Evolutionary conservation across 805 yeast genomes (phyloP).

Genomic region (Tetrapisispora namnaoensis): DNA sequence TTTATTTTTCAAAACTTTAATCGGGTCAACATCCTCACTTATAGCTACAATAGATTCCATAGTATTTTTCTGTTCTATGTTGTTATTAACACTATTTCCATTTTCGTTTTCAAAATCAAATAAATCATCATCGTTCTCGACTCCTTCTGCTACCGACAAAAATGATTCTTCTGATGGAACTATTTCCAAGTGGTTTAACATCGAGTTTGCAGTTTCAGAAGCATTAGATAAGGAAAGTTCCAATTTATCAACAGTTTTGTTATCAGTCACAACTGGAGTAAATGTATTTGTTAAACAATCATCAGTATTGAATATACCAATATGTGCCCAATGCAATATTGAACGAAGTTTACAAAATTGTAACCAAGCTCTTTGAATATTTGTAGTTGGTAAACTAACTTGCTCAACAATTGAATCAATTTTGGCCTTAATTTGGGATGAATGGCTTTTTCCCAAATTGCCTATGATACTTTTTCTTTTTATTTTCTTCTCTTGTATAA

Average conservation of each 20-base stretch:
- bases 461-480: constrained; percentile 24
- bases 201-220: not conserved
- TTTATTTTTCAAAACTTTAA: not conserved
- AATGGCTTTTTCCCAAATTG: constrained; percentile 12
- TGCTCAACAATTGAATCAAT: constrained; percentile 12
- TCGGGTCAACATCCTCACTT: not conserved
- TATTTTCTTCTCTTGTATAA: constrained; percentile 12
- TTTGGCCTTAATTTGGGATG: constrained; percentile 10
- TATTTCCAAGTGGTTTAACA: not conserved
- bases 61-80: not conserved
- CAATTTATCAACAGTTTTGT: not conserved
- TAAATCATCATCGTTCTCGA: constrained; percentile 6
- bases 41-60: not conserved
- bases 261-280: constrained; percentile 12
- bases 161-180: constrained; percentile 6
- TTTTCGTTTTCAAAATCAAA: constrained; percentile 18
- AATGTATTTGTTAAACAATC: constrained; percentile 19
- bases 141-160: not conserved
- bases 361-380: constrained; percentile 48
- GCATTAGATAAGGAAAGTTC: not conserved
- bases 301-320: constrained; percentile 65
- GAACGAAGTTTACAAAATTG: constrained; percentile 55
- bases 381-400: constrained; percentile 25
- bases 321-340: constrained; percentile 72
- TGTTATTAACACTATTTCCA: not conserved